Conservation (phyloP, 306 rosid species). For the Oemleria cerasiformis region DNA sequence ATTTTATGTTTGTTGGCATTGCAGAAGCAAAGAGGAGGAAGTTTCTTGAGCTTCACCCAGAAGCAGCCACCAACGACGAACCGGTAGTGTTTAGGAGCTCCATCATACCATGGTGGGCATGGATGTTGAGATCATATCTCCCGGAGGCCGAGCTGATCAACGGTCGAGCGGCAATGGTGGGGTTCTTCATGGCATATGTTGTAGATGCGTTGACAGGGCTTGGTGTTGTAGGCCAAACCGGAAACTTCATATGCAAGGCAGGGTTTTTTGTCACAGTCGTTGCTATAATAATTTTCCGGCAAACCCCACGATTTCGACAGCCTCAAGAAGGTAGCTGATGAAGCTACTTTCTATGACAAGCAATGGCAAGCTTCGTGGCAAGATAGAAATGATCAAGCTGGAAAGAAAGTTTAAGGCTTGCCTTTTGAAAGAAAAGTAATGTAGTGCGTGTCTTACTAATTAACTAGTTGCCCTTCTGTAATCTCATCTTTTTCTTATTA, state of each 20-base stretch:
- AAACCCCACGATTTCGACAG: conserved; percentile 25
- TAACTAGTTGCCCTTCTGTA: too few relatives aligned
- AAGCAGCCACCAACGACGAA: conserved; percentile 34
- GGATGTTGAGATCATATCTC: conserved; percentile 32
- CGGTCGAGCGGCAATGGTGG: conserved; percentile 52
- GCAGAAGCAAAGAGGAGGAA: conserved; percentile 51
- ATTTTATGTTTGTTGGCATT: not conserved
- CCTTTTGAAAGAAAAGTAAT: not conserved
- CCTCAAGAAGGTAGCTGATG: conserved; percentile 34
- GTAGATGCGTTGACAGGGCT: conserved; percentile 41
- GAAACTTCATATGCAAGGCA: conserved; percentile 42
- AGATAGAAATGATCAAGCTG: conserved; percentile 5
- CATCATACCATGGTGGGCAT: conserved; percentile 51
- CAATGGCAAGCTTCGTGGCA: conserved; percentile 48
- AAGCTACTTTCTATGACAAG: conserved; percentile 42
- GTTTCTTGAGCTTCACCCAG: conserved; percentile 37
- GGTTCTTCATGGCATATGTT: conserved; percentile 40
- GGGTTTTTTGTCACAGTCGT: conserved; percentile 31
- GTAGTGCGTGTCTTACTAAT: too few relatives aligned
- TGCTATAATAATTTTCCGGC: conserved; percentile 28
- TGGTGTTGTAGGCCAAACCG: conserved; percentile 39
- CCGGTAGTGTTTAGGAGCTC: conserved; percentile 38
- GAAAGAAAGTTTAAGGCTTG: conserved; percentile 5
- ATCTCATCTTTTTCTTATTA: too few relatives aligned
- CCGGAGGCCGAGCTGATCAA: conserved; percentile 40